Evolutionary conservation across 352 stramenopile species (phyloP).

Genomic region (Globisporangium apiculatum): DNA sequence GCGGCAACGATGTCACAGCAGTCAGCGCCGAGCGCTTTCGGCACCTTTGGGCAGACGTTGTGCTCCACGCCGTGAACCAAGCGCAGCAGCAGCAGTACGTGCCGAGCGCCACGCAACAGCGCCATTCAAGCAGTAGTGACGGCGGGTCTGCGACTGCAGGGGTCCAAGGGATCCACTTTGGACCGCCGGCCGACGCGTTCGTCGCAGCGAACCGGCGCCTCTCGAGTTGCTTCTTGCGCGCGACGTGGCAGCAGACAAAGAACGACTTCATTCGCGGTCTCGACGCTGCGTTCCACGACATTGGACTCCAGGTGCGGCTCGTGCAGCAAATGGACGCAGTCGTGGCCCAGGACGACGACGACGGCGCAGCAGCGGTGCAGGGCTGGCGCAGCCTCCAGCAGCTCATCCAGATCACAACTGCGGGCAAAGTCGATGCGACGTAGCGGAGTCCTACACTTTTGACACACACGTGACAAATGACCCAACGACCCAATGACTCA

Average conservation of each 20-base stretch:
- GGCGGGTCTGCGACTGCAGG: background rate
- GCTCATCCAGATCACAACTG: conserved; percentile 31
- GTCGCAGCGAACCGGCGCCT: conserved; percentile 20
- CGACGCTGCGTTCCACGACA: conserved; percentile 28
- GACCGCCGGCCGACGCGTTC: conserved; percentile 22
- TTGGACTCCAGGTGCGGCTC: conserved; percentile 35
- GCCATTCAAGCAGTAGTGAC: background rate
- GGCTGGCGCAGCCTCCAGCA: conserved; percentile 33
- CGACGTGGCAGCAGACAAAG: conserved; percentile 39
- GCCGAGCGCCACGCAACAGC: background rate
- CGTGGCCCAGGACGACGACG: conserved; percentile 6
- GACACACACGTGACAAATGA: too few species aligned
- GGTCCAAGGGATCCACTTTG: conserved; percentile 21
- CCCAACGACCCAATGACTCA: too few species aligned
- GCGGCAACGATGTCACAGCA: background rate
- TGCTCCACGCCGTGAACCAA: conserved; percentile 27
- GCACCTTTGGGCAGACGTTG: conserved; percentile 21
- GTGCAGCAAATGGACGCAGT: conserved; percentile 39
- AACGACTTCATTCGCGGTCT: conserved; percentile 31
- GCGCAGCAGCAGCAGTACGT: conserved; percentile 30
- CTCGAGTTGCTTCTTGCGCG: conserved; percentile 25
- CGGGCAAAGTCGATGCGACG: background rate
- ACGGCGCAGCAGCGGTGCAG: background rate
- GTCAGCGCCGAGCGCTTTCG: conserved; percentile 17
- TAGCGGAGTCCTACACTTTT: too few species aligned